phyloP scores from a whole-genome alignment of 2,329 filamentous ascomycete species.

The Neophaeococcomyces mojaviensis region DNA sequence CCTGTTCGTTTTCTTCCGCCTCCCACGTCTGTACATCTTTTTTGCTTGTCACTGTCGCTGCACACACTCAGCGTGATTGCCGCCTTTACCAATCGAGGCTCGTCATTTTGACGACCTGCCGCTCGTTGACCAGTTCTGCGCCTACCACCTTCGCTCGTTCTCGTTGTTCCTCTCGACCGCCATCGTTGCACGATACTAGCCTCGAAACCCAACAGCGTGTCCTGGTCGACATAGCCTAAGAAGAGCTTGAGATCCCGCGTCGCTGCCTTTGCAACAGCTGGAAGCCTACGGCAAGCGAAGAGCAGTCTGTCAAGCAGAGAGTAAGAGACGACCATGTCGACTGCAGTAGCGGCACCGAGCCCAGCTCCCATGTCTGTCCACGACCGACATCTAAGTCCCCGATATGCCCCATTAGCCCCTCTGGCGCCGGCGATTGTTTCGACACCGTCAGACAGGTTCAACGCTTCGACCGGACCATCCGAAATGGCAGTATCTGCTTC shows the following conservation, averaged over 20 bases:
- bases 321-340: constrained; percentile 35
- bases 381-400: constrained; percentile 39
- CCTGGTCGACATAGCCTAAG: not conserved
- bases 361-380: constrained; percentile 37
- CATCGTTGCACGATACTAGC: constrained; percentile 16
- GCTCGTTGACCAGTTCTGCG: constrained; percentile 20
- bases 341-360: constrained; percentile 40
- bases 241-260: not conserved
- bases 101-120: constrained; percentile 19
- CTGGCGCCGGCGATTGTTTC: constrained; percentile 25
- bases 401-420: constrained; percentile 36
- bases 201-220: constrained; percentile 4
- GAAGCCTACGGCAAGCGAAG: not conserved
- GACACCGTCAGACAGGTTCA: constrained; percentile 14
- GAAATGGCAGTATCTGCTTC: constrained; percentile 5
- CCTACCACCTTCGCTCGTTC: constrained; percentile 11
- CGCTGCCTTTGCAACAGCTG: not conserved
- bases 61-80: constrained; percentile 21
- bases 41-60: constrained; percentile 18
- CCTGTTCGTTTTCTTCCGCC: constrained; percentile 15
- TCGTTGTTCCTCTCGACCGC: constrained; percentile 13
- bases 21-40: constrained; percentile 20
- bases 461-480: constrained; percentile 8
- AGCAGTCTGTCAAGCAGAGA: not conserved
- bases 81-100: constrained; percentile 23